Conservation (phyloP, 2,329 filamentous ascomycete genomes). For the Knufia petricola region DNA sequence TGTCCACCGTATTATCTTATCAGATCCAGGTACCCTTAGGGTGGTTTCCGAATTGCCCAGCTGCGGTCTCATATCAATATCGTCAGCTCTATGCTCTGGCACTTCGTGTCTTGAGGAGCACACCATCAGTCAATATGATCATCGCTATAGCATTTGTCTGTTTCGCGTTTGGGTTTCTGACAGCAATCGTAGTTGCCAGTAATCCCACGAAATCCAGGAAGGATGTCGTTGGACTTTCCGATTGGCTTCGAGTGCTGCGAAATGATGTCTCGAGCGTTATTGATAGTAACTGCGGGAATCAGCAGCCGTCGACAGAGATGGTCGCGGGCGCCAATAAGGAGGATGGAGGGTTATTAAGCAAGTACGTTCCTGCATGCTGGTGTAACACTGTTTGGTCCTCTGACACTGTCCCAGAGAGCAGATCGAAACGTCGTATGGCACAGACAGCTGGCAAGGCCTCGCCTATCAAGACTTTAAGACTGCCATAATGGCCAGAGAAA, state of each 20-base stretch:
- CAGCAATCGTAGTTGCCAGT: neutral
- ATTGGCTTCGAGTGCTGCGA: neutral
- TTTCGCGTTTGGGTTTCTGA: neutral
- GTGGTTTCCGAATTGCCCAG: too few species aligned
- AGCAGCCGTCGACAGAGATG: neutral
- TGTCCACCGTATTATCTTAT: too few species aligned
- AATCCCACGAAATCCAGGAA: neutral
- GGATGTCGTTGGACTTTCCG: neutral
- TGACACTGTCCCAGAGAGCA: neutral
- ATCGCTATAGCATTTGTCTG: constrained; percentile 1
- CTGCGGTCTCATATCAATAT: too few species aligned
- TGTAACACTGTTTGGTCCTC: neutral
- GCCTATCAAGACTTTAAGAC: constrained; percentile 6
- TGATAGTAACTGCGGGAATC: neutral
- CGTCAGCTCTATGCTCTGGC: neutral
- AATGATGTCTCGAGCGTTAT: neutral
- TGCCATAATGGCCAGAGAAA: neutral
- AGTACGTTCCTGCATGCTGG: neutral
- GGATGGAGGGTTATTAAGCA: neutral
- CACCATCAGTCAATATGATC: neutral
- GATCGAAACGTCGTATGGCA: neutral
- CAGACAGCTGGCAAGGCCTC: constrained; percentile 1
- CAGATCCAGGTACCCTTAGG: too few species aligned
- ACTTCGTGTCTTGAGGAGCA: neutral
- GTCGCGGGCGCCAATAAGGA: neutral